Evolutionary conservation across 768 basidiomycete species (phyloP), one percentile per base, ranked within the genome.

Genomic region (Trametes villosa): DNA sequence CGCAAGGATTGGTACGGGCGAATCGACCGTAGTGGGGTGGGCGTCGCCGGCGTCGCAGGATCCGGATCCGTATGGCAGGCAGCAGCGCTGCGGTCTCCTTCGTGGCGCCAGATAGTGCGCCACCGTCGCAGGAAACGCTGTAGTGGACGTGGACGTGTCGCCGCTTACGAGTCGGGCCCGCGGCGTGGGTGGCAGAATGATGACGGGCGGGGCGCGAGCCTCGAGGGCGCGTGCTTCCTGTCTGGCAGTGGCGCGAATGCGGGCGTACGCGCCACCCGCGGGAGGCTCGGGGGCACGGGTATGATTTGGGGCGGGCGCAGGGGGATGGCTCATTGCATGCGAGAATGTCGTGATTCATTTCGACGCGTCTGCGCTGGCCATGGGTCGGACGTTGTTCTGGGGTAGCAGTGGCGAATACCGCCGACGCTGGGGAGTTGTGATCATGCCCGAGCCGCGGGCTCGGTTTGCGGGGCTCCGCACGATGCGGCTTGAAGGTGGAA

Each of bases 1-100:
- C 67, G 69, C 69, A 70, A 70, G 69, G 69, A 70, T 68, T 70
- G 69, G 68, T 68, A 63, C 57, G 68, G 66, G 60, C 60, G 29
- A 53, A 22, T 38, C 57, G 48, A 56, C 52, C 62, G 58, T 38
- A 34, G 27, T 51, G 41, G 57, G 31, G 57, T 48, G 52, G 56
- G 30, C 29, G 52, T 27, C 36, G 36, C 36, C 13, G 5, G 13
- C 13, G 13, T 34, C 33, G 7, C 33, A 7, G 33, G 7, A 34
- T 7, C 7, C 33, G 15, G 8, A 7, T 34, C 33, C 33, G 8
- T 15, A 34, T 34, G 36, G n/a, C n/a, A n/a, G n/a, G n/a, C n/a
- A n/a, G n/a, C n/a, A n/a, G n/a, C n/a, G n/a, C n/a, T n/a, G n/a
- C n/a, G n/a, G n/a, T n/a, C n/a, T n/a, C 50, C 22, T 27, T 24